Evolutionary conservation across 306 rosid genomes (phyloP).

Genomic region (Rubus parviflorus): DNA sequence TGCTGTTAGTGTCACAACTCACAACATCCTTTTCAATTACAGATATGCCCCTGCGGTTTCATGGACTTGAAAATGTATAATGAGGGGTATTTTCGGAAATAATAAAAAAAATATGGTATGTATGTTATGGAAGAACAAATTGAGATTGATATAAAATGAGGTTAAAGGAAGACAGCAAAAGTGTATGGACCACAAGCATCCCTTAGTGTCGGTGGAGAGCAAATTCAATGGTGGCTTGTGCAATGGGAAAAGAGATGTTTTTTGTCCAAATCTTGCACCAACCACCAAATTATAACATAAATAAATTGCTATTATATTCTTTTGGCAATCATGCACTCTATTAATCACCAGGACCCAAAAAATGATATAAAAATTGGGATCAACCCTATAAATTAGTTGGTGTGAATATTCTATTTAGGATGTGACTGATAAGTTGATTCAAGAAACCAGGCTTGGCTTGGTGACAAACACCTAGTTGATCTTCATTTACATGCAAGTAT

Average conservation of each 20-base stretch:
- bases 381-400: neutral
- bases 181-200: neutral
- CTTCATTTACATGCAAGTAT: neutral
- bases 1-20: neutral
- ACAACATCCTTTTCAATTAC: neutral
- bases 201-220: conserved; percentile 11
- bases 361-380: too few relatives aligned
- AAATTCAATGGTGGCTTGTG: neutral
- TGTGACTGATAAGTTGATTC: neutral
- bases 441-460: neutral
- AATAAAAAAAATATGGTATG: neutral
- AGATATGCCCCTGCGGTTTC: neutral
- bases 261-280: neutral
- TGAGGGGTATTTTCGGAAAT: neutral
- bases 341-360: neutral
- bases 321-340: neutral
- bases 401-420: neutral
- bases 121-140: neutral
- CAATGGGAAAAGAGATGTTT: conserved; percentile 7
- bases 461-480: neutral
- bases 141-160: neutral
- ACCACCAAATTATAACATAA: conserved; percentile 3
- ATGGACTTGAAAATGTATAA: accelerated
- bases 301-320: conserved; percentile 6
- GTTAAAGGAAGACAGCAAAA: neutral